Evolutionary conservation across 371 early-diverging fungal species (phyloP).

Genomic region (Dinochytrium kinnereticum): DNA sequence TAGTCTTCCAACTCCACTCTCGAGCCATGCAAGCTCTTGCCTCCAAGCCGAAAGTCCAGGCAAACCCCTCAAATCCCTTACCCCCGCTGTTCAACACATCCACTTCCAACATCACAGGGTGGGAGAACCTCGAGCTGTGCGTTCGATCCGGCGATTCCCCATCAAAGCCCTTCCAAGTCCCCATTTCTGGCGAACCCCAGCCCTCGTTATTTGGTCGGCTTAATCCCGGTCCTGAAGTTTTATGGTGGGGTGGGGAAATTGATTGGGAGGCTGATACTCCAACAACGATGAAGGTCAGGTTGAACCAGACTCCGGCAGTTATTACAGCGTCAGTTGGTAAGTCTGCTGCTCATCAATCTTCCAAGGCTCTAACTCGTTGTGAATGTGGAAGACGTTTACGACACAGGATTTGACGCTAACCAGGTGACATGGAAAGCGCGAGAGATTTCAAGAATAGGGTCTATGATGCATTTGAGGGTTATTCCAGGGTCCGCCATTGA

Average conservation of each 20-base stretch:
- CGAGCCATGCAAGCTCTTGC: not conserved
- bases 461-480: conserved; percentile 2
- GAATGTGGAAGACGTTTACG: not conserved
- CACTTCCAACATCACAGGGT: not conserved
- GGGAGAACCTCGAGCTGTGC: no score
- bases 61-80: not conserved
- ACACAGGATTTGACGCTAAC: not conserved
- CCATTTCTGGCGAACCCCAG: no score
- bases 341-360: not conserved
- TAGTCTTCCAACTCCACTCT: not conserved
- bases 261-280: conserved; percentile 15
- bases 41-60: not conserved
- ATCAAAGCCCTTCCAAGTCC: no score
- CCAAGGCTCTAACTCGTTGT: not conserved
- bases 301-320: not conserved
- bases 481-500: not conserved
- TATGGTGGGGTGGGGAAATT: conserved; percentile 10
- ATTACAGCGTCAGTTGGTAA: not conserved
- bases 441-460: not conserved
- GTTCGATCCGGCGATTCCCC: no score
- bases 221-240: not conserved
- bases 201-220: not conserved
- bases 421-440: not conserved
- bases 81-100: not conserved
- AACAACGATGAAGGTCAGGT: not conserved